Evolutionary conservation across 257 asterid genomes (phyloP), one percentile per base, ranked within the genome.

Genomic region (Salvia rosmarinus): DNA sequence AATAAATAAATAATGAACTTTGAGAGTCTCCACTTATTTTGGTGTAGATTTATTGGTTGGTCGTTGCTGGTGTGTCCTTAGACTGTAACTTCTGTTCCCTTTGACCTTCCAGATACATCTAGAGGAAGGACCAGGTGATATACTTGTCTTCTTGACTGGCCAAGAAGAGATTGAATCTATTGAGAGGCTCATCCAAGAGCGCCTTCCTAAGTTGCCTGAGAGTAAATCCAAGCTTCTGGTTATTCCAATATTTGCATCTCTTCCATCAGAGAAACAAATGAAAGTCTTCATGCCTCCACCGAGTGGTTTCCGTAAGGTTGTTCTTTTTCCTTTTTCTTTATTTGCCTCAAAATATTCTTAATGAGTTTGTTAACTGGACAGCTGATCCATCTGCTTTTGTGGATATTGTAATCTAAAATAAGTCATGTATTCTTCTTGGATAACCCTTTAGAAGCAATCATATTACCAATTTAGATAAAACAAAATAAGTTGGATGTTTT

Each of bases 111-210:
- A 90, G 97, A 90, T 93, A 75, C 98, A 93, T 83, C 77, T 89
- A 67, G 97, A 89, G 72, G 96, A 93, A 78, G 86, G 86, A 23
- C 90, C 93, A 34, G 98, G 98, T 49, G 98, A 93, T 82, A 75
- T 93, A 78, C 97, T 93, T 70, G 98, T 93, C 75, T 93, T 93
- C 80, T 83, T 93, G 82, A 90, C 98, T 72, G 98, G 99, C 72
- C 99, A 94, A 82, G 99, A 94, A 79, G 99, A 94, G 82, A 94
- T 94, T 75, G 99, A 94, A 86, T 91, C 97, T 56, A 84, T 89
- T 57, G 89, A 91, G 85, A 91, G 97, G 80, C 95, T 91, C 75
- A 75, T 91, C 74, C 87, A 80, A 50, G 97, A 91, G 64, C 91
- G 86, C 70, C 84, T 89, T 74, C 90, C 84, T 17, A 91, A 85